A percentile compares a stretch with the other conserved stretches of the same genome.
Conservation (phyloP, 306 rosid species). For the Trifolium subterraneum region DNA sequence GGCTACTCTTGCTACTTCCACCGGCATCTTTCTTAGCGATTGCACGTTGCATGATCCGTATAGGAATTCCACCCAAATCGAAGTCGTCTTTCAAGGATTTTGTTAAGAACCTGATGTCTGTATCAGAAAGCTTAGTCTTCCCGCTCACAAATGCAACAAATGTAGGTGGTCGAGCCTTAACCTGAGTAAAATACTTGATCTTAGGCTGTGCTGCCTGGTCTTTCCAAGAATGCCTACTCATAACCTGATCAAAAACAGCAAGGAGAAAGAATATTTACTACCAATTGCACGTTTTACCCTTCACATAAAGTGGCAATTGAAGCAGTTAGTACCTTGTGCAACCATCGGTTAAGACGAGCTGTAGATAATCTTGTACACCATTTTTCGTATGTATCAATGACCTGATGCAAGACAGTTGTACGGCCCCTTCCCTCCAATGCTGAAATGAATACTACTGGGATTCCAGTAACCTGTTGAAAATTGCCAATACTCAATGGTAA, state of each 20-base stretch:
- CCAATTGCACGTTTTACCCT: slow-evolving; percentile 24
- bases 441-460: slow-evolving; percentile 85
- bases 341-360: slow-evolving; percentile 92
- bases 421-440: slow-evolving; percentile 93
- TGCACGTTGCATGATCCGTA: slow-evolving; percentile 81
- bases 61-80: slow-evolving; percentile 94
- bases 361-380: slow-evolving; percentile 91
- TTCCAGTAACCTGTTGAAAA: slow-evolving; percentile 77
- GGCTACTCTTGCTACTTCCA: slow-evolving; percentile 51
- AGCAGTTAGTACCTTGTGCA: slow-evolving; percentile 70
- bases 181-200: slow-evolving; percentile 93
- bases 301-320: slow-evolving; percentile 20
- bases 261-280: slow-evolving; percentile 16
- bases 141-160: slow-evolving; percentile 89
- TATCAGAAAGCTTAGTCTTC: slow-evolving; percentile 70
- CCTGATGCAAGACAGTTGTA: slow-evolving; percentile 64
- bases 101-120: slow-evolving; percentile 78
- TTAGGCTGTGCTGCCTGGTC: slow-evolving; percentile 91
- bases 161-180: slow-evolving; percentile 94
- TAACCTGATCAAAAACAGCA: slow-evolving; percentile 60
- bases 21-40: slow-evolving; percentile 51
- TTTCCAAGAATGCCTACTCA: slow-evolving; percentile 99
- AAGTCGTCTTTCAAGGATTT: slow-evolving; percentile 96
- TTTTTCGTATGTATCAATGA: slow-evolving; percentile 77
- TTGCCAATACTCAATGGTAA: slow-evolving; percentile 35